These are phyloP conservation scores for Ceratobasidium sp. DNA, from an alignment of 1,284 basidiomycete genomes.

Conservation along the genomic window DNA sequence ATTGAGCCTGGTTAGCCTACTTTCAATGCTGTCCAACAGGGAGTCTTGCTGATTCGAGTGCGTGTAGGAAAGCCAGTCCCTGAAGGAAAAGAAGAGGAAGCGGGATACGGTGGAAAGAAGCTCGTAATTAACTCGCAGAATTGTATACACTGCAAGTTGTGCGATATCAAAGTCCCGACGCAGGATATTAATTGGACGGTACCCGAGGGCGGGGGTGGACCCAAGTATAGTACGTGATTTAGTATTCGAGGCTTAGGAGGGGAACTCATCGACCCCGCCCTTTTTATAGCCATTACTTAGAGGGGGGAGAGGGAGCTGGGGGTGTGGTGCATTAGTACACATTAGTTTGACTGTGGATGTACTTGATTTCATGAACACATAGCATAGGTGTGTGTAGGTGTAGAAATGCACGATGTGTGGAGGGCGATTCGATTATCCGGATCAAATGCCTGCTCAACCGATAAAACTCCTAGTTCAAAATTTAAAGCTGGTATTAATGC, in stretches of 20 bases:
- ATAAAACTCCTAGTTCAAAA: background rate
- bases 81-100: conserved; percentile 68
- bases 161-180: conserved; percentile 92
- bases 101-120: conserved; percentile 82
- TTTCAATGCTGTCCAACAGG: background rate
- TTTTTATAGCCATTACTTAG: conserved; percentile 37
- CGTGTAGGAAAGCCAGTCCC: conserved; percentile 47
- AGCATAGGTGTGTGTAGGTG: too few species aligned
- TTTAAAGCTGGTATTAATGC: background rate
- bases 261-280: background rate
- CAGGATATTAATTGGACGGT: conserved; percentile 96
- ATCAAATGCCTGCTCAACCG: background rate
- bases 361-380: conserved; percentile 3
- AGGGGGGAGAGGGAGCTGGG: background rate
- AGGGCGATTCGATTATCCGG: background rate
- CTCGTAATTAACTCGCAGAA: conserved; percentile 97
- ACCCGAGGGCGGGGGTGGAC: conserved; percentile 93
- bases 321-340: background rate
- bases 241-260: background rate
- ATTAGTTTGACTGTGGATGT: conserved; percentile 20
- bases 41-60: background rate
- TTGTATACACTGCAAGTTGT: conserved; percentile 94
- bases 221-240: conserved; percentile 84
- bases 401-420: background rate
- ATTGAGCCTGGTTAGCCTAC: conserved; percentile 61